Conservation (phyloP, 2,329 filamentous ascomycete species). For the Fusarium neocosmosporiellum region DNA sequence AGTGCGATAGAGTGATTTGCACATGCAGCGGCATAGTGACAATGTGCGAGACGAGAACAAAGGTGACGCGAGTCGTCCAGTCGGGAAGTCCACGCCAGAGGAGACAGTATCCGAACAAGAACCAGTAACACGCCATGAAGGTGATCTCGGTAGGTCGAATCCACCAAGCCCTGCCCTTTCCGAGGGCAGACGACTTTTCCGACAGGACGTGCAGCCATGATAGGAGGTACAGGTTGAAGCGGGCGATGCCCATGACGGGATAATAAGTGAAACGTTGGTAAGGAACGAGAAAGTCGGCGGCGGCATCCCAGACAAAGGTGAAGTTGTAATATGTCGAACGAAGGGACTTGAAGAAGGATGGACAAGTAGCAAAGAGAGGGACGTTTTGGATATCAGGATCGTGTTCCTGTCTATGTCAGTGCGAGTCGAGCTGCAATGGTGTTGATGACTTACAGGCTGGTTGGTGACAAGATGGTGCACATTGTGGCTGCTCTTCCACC, state of each 20-base stretch:
- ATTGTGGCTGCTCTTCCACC: conserved; percentile 78
- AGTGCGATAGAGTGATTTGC: conserved; percentile 79
- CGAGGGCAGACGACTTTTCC: conserved; percentile 65
- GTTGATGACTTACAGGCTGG: conserved; percentile 57
- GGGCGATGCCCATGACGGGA: conserved; percentile 72
- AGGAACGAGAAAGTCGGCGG: conserved; percentile 68
- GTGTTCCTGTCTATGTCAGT: conserved; percentile 54
- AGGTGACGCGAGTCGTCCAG: conserved; percentile 67
- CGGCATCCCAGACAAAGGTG: conserved; percentile 70
- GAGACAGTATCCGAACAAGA: conserved; percentile 74
- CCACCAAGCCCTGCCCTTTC: conserved; percentile 70
- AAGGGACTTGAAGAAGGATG: conserved; percentile 73
- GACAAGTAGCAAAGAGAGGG: conserved; percentile 75
- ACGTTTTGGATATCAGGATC: conserved; percentile 74
- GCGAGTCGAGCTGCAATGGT: background rate
- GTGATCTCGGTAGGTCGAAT: conserved; percentile 73
- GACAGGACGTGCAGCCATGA: conserved; percentile 74
- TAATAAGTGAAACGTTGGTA: conserved; percentile 77
- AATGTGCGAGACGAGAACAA: conserved; percentile 72
- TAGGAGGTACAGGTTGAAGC: conserved; percentile 78
- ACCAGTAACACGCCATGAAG: conserved; percentile 74
- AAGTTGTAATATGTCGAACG: conserved; percentile 74
- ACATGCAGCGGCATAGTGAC: conserved; percentile 76
- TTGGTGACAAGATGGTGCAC: conserved; percentile 76
- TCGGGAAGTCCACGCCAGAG: conserved; percentile 70